Percentiles rank a stretch among this genome's conserved stretches.
Evolutionary conservation across 2,329 filamentous ascomycete species (phyloP).

Genomic region (Metarhizium anisopliae): DNA sequence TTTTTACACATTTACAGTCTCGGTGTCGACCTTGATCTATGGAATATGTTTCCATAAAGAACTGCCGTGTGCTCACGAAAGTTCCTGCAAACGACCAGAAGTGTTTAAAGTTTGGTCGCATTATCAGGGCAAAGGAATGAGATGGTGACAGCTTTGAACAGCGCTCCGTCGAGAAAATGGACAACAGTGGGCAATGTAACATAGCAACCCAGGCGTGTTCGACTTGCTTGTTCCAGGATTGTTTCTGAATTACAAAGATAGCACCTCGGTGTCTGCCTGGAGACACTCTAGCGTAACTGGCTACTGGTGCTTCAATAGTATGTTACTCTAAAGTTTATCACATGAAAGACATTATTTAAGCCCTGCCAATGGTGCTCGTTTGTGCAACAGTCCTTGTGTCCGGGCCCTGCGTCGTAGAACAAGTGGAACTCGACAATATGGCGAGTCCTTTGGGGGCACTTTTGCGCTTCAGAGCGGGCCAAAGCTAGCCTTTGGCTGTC

Average conservation of each 20-base stretch:
- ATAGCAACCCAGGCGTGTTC: background rate
- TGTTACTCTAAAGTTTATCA: background rate
- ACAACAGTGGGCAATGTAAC: background rate
- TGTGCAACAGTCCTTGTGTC: too few species aligned
- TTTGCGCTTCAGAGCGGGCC: too few species aligned
- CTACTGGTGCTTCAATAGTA: background rate
- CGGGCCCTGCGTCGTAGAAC: too few species aligned
- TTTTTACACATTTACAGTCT: background rate
- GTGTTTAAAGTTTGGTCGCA: too few species aligned
- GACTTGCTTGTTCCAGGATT: background rate
- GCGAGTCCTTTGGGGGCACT: too few species aligned
- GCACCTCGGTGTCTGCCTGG: too few species aligned
- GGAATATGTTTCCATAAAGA: background rate
- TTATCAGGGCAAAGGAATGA: background rate
- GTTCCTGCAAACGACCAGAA: too few species aligned
- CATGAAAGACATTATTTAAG: background rate
- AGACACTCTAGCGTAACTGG: background rate
- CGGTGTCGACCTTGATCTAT: too few species aligned
- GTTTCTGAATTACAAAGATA: background rate
- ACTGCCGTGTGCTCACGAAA: too few species aligned
- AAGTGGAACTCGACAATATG: too few species aligned
- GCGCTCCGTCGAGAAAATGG: background rate
- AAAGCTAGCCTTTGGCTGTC: too few species aligned
- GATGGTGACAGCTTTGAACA: background rate
- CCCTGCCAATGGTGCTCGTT: too few species aligned